Evolutionary conservation across 768 basidiomycete genomes (phyloP), one percentile per base, ranked within the genome.

Genomic region (Termitomyces sp.): DNA sequence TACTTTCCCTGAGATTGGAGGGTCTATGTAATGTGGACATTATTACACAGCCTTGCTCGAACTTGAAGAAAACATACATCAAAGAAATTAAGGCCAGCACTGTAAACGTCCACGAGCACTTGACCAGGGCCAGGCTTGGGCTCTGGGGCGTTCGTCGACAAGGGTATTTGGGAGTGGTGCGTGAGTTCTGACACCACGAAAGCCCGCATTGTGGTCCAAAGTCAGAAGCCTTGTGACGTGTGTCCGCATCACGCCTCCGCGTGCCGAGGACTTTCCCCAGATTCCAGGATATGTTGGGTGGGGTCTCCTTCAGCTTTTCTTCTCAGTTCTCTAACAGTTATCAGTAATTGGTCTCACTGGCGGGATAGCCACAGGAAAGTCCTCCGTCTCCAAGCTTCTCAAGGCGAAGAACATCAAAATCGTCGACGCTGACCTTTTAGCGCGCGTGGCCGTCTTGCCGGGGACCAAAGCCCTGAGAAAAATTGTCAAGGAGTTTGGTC

Each of bases 361-460:
- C 8, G 93, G 95, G 2, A 98, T 99, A 56, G 92, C 94, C 21
- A 94, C 94, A 7, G 94, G 96, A 53, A 99, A 99, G 74, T 97
- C 95, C 0, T 90, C 94, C 12, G 97, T 94, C 11, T 91, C 94
- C 0, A 71, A 73, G 7, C 76, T 94, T 42, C 76, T 98, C 37
- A 78, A 79, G 51, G 73, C 78, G 0, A 85, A 85, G 62, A 58
- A 72, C 31, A 73, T 98, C 31, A 91, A 93, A n/a, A 75, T 98
- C 62, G 81, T 98, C 63, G 97, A 99, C 67, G 94, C 96, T 2
- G 96, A 98, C 76, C 60, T 91, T 15, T 78, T 98, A 50, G 92
- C 95, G 3, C 87, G 94, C 40, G 73, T 85, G 62, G 94, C 90
- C 55, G 89, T 98, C 55, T 79, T 83, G 58, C 94, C 94, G 1